A percentile compares a stretch with the other conserved stretches of the same genome.
phyloP scores from a whole-genome alignment of 2,329 filamentous ascomycete species.

The Proliferodiscus dingleyae region DNA sequence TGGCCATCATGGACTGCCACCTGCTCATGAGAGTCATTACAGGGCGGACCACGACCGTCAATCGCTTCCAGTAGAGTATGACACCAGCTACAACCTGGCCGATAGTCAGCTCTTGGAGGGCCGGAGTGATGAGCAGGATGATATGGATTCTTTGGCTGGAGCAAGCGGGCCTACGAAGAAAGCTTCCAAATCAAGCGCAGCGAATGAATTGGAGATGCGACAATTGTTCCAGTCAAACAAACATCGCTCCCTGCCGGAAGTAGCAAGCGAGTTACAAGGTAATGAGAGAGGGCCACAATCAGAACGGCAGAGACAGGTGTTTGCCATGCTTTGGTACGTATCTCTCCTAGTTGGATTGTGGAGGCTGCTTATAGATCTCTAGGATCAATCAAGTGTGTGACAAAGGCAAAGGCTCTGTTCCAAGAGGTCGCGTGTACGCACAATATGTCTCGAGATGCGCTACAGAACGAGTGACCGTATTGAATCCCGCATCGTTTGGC shows the following conservation, averaged over 20 bases:
- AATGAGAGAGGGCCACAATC: slow-evolving; percentile 77
- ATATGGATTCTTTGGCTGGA: slow-evolving; percentile 48
- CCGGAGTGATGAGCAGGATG: slow-evolving; percentile 49
- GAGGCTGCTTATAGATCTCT: slow-evolving; percentile 4
- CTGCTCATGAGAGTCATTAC: slow-evolving; percentile 38
- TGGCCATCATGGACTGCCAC: slow-evolving; percentile 41
- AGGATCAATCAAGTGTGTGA: slow-evolving; percentile 72
- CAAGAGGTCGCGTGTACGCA: slow-evolving; percentile 87
- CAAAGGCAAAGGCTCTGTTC: slow-evolving; percentile 78
- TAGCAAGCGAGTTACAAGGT: slow-evolving; percentile 70
- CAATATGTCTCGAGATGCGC: slow-evolving; percentile 92
- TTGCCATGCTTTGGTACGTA: slow-evolving; percentile 81
- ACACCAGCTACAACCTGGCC: slow-evolving; percentile 50
- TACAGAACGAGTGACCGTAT: slow-evolving; percentile 85
- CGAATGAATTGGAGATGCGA: slow-evolving; percentile 76
- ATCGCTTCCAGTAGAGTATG: slow-evolving; percentile 51
- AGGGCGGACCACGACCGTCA: slow-evolving; percentile 38
- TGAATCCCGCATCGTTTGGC: slow-evolving; percentile 96
- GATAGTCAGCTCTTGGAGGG: slow-evolving; percentile 58
- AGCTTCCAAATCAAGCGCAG: slow-evolving; percentile 63
- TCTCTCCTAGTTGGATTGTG: background rate
- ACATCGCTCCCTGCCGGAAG: slow-evolving; percentile 62
- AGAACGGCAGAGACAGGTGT: slow-evolving; percentile 78
- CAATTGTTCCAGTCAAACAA: slow-evolving; percentile 68
- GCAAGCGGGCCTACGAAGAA: slow-evolving; percentile 47